Base-by-base conservation (phyloP, 352 stramenopile species). In the Phytopythium kandeliae region DNA sequence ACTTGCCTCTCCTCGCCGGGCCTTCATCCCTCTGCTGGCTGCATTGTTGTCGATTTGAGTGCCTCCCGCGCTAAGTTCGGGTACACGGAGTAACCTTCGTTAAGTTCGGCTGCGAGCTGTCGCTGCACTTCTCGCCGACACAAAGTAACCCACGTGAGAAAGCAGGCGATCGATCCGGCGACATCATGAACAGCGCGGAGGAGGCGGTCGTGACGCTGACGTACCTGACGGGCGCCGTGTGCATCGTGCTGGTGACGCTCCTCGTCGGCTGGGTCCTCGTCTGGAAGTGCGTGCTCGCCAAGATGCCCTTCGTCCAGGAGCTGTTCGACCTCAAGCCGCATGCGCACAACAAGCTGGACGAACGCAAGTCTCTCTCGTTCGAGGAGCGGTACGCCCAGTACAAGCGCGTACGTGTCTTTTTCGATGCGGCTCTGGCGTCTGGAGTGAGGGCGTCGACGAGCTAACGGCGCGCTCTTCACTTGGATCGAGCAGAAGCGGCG, bases 231-330 rank as follows among this genome's bases (percentile, higher is more conserved):
- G 80, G 80, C 17, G 80, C 80, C 0, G 74, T 92, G 37, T 82
- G 74, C 58, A 92, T 92, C 62, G 71, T 92, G 49, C 80, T 92
- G n/a, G 77, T 86, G 54, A 92, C 80, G 48, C 60, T 92, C 11
- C 69, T 55, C 7, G 46, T 92, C 26, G 78, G 78, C 48, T 92
- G 80, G 80, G 72, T 92, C 48, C 67, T 85, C n/a, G 80, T 92
- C 49, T 92, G 80, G 80, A 92, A 89, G 63, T 86, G 74, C 51
- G 77, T 92, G 52, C 63, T 92, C 48, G 74, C 80, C 46, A 88
- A 88, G 58, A 92, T 92, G 76, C 75, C 75, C 17, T 88, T 92
- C 53, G 55, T 92, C 30, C 80, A 88, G 55, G 80, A 92, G 60
- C 72, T 92, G 22, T 87, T 92, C 64, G 80, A 92, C 63, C 63